Evolutionary conservation across 2,329 filamentous ascomycete genomes (phyloP).

Genomic region (Colletotrichum destructivum): DNA sequence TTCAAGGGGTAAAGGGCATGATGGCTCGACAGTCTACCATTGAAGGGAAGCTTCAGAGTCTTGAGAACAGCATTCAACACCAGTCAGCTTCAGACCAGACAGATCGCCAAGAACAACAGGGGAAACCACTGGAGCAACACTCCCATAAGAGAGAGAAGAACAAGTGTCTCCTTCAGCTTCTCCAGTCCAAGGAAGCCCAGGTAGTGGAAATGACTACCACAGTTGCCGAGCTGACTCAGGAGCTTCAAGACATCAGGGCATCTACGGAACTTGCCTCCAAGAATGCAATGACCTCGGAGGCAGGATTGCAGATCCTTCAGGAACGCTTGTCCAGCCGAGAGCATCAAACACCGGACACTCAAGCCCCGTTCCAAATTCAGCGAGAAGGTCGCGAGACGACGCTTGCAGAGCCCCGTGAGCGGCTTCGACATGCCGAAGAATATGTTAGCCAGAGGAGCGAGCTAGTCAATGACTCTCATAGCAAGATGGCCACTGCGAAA

Average conservation of each 20-base stretch:
- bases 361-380: conserved; percentile 2
- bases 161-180: conserved; percentile 23
- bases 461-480: not conserved
- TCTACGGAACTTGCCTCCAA: not conserved
- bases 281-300: not conserved
- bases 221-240: conserved; percentile 7
- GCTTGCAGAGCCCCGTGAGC: conserved; percentile 24
- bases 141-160: conserved; percentile 32
- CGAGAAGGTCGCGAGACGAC: conserved; percentile 1
- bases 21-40: not conserved
- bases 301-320: not conserved
- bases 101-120: conserved; percentile 7
- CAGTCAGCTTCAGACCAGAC: not conserved
- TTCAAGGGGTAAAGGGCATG: not conserved
- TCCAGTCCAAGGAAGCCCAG: conserved; percentile 18
- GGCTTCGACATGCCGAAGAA: conserved; percentile 12
- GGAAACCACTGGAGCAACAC: conserved; percentile 20
- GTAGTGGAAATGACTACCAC: not conserved
- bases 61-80: conserved; percentile 17
- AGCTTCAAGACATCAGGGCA: not conserved
- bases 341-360: not conserved
- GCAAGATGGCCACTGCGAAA: not conserved
- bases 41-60: conserved; percentile 13
- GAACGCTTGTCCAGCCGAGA: conserved; percentile 2
- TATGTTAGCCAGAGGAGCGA: conserved; percentile 3